Base-by-base conservation (phyloP, 441 rosid genomes). In the Eruca vesicaria region DNA sequence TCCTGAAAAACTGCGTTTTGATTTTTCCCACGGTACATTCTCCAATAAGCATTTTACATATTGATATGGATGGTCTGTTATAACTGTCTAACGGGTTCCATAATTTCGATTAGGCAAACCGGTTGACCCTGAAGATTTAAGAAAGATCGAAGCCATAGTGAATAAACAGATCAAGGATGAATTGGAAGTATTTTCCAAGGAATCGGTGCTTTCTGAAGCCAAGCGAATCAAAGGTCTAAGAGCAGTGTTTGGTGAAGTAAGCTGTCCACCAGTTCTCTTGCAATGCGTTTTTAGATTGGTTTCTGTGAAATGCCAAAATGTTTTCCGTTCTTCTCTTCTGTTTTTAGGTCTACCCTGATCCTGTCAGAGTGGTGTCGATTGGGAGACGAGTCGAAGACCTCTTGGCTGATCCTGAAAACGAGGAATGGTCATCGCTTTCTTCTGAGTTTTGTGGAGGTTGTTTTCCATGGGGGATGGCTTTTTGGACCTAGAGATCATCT, bases 221-320 rank as follows among this genome's bases (percentile, higher is more conserved):
- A 87, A 83, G 83, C 86, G 69, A 21, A 88, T 96, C 80, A 94
- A 86, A 45, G 93, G 98, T 55, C 84, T 94, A 71, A 87, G 98
- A 67, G 97, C 98, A 79, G 97, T 96, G 77, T 96, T 96, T 81
- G 99, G 99, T 84, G 98, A 96, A 89, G 99, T 96, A 84, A 63
- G 80, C 78, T 69, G 32, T 29, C 69, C 38, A 32, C 64, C 48
- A 36, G 21, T 53, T 71, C 43, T 55, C 66, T 31, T 56, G 61
- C 19, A 14, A 53, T 48, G 38, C 64, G 19, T 50, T 77, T 66
- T 68, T 33, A 28, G 35, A 26, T 66, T 29, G 20, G 14, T 62
- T 69, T 79, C 53, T 57, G 1, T 33, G 1, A 15, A n/a, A 15
- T 43, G 73, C 21, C 63, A 32, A 59, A 69, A 12, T 16, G 2